Conservation (phyloP, 345 rosid species). For the Citrus trifoliata region DNA sequence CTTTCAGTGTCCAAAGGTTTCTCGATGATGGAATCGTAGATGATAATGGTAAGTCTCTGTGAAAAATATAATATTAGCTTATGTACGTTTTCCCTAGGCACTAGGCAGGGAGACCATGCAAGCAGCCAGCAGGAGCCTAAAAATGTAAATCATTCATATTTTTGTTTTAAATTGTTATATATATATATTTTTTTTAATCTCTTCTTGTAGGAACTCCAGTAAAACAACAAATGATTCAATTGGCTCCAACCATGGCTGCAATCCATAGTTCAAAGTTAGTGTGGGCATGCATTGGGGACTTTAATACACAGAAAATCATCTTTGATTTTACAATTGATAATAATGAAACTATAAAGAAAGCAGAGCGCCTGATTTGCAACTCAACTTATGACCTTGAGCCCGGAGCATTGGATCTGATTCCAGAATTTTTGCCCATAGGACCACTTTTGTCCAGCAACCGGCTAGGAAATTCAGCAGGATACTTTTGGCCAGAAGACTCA, state of each 20-base stretch:
- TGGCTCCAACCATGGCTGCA: constrained; percentile 9
- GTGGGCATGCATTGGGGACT: constrained; percentile 5
- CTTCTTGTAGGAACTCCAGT: not conserved
- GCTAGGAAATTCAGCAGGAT: constrained; percentile 21
- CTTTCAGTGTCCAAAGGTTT: not conserved
- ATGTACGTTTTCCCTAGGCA: too few relatives aligned
- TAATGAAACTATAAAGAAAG: not conserved
- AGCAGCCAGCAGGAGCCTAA: too few relatives aligned
- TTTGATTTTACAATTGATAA: not conserved
- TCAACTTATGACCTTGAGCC: constrained; percentile 33
- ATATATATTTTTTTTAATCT: too few relatives aligned
- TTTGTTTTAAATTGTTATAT: too few relatives aligned
- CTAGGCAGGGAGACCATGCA: too few relatives aligned
- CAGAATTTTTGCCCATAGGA: constrained; percentile 28
- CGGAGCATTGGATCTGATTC: constrained; percentile 17
- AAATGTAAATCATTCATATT: too few relatives aligned
- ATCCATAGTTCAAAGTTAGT: not conserved
- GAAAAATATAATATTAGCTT: too few relatives aligned
- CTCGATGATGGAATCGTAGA: not conserved
- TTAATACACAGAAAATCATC: not conserved
- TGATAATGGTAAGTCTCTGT: not conserved
- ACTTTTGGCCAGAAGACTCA: constrained; percentile 32
- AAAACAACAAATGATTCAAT: not conserved
- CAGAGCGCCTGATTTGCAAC: constrained; percentile 20
- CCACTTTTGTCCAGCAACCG: constrained; percentile 23